phyloP scores from a whole-genome alignment of 1,284 basidiomycete genomes.

The Mrakiaceae sp. region DNA sequence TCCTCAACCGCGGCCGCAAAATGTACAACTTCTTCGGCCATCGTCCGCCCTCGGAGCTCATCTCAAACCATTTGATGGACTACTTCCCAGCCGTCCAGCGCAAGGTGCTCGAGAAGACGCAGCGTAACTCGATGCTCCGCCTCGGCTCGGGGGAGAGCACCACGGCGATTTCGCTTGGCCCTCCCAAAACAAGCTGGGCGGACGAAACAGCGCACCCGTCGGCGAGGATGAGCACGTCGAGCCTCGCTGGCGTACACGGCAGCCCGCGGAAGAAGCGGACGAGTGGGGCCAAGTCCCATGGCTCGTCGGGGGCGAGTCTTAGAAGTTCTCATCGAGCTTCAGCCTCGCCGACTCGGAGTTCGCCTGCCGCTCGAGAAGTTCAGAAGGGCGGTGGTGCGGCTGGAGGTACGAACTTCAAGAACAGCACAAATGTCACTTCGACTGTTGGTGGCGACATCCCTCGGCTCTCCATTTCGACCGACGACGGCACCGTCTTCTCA shows the following conservation, averaged over 20 bases:
- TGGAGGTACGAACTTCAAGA: not conserved
- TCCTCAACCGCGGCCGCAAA: slow-evolving; percentile 35
- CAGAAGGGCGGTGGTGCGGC: too few relatives aligned
- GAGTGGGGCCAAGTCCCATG: not conserved
- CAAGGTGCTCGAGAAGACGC: slow-evolving; percentile 70
- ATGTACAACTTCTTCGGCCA: slow-evolving; percentile 97
- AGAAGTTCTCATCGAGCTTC: not conserved
- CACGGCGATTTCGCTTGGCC: not conserved
- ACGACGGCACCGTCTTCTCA: slow-evolving; percentile 19
- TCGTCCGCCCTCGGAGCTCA: slow-evolving; percentile 90
- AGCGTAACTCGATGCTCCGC: slow-evolving; percentile 60
- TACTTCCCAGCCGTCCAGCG: slow-evolving; percentile 93
- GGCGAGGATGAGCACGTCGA: slow-evolving; percentile 9
- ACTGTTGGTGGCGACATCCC: slow-evolving; percentile 19
- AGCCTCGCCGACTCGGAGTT: slow-evolving; percentile 18
- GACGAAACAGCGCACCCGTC: slow-evolving; percentile 1
- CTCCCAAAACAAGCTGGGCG: slow-evolving; percentile 12
- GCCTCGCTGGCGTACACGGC: not conserved
- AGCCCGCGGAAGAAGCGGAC: slow-evolving; percentile 7
- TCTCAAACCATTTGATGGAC: slow-evolving; percentile 88
- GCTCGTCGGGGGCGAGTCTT: not conserved
- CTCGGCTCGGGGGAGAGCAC: slow-evolving; percentile 33
- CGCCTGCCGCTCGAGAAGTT: too few relatives aligned
- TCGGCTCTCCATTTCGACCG: slow-evolving; percentile 27
- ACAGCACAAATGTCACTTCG: slow-evolving; percentile 15